Conservation (phyloP, 768 basidiomycete genomes). For the Termitomyces sp. region DNA sequence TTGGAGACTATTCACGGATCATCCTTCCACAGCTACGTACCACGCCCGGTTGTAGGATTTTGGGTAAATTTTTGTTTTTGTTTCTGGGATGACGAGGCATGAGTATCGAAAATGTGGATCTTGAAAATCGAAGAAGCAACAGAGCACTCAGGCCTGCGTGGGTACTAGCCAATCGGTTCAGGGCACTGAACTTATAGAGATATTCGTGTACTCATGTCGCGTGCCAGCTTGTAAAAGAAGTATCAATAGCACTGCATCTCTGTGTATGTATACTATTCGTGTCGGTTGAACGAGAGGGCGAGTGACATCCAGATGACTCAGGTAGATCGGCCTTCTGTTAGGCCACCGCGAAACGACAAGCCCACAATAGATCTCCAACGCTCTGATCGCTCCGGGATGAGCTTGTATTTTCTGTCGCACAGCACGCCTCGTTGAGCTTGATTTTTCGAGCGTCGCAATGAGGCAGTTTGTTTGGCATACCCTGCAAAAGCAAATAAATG, state of each 20-base stretch:
- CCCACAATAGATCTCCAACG: background rate
- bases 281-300: background rate
- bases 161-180: background rate
- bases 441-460: background rate
- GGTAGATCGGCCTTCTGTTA: background rate
- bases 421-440: background rate
- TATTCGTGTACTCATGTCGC: background rate
- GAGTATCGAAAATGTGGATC: background rate
- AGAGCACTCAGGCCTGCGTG: background rate
- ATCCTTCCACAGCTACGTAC: background rate
- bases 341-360: background rate
- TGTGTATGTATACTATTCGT: background rate
- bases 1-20: background rate
- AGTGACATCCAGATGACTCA: background rate
- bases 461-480: constrained; percentile 6
- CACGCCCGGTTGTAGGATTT: background rate
- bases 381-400: background rate
- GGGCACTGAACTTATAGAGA: constrained; percentile 8
- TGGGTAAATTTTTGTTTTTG: constrained; percentile 6
- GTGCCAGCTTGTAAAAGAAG: constrained; percentile 3
- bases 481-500: background rate
- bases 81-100: constrained; percentile 3
- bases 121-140: background rate
- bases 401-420: background rate
- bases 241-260: constrained; percentile 9